phyloP scores from a whole-genome alignment of 345 rosid genomes.

The Brassica incana region DNA sequence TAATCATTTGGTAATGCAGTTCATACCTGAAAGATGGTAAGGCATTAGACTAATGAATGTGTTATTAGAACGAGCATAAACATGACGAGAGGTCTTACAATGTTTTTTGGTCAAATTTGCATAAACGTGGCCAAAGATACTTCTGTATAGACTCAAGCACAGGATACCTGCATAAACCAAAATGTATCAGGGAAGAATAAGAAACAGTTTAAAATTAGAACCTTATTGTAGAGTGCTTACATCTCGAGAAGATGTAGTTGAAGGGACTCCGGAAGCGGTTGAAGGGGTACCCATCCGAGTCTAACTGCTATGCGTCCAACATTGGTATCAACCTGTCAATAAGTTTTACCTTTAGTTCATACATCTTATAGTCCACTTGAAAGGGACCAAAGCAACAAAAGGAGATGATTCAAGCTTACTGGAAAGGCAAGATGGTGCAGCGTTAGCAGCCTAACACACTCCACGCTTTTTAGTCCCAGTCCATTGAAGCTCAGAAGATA shows the following conservation, averaged over 20 bases:
- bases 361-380: conserved; percentile 20
- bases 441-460: conserved; percentile 93
- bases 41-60: conserved; percentile 31
- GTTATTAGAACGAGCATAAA: conserved; percentile 4
- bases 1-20: conserved; percentile 95
- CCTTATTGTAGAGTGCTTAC: conserved; percentile 44
- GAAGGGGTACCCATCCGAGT: conserved; percentile 98
- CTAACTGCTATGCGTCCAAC: conserved; percentile 98
- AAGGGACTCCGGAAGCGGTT: conserved; percentile 95
- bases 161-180: conserved; percentile 66
- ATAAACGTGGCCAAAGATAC: conserved; percentile 94
- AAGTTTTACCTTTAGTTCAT: conserved; percentile 5
- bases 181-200: background rate
- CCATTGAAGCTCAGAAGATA: conserved; percentile 84
- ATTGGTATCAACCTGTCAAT: conserved; percentile 91
- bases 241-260: conserved; percentile 94
- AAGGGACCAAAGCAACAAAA: background rate
- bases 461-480: conserved; percentile 93
- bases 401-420: conserved; percentile 47
- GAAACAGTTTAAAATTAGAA: background rate
- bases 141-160: conserved; percentile 89
- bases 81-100: conserved; percentile 49
- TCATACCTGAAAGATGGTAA: conserved; percentile 69
- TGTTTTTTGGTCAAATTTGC: conserved; percentile 93
- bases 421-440: conserved; percentile 99